Base-by-base conservation (phyloP, 108 stramenopile genomes). In the Skeletonema menzelii region DNA sequence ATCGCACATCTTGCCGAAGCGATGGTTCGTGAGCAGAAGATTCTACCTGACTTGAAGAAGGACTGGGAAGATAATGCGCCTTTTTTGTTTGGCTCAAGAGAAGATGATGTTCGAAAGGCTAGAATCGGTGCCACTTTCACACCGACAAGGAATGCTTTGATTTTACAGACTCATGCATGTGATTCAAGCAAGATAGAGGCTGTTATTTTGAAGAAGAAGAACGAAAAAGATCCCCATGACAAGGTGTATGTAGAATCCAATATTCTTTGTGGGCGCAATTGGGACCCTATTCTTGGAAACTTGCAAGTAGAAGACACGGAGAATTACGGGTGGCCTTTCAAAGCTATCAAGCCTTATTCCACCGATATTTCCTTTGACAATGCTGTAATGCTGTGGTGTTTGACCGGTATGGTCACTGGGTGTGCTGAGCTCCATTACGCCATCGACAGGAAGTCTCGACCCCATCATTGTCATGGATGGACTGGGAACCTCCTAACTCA, bases 271-370 rank as follows among this genome's bases (percentile, higher is more conserved):
- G 15, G 12, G 6, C 31, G 62, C 12, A 63, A n/a, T 22, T 65
- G 64, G 64, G 42, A 44, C 44, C 7, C 15, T 4, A 47, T 47
- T 19, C 42, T 26, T 26, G 20, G 44, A 17, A 65, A 65, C 27
- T 24, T 65, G 8, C 24, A 46, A 15, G 44, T 47, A 6, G 42
- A 65, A 65, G 64, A 65, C 46, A 27, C 40, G n/a, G 13, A 46
- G 3, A 44, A 44, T 4, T 65, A 44, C 14, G 64, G 64, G 3
- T 65, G 42, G 35, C 35, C 35, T 5, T 37, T 37, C 8, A 37
- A 8, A 8, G 6, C 35, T 37, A 8, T 37, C 6, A 37, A 37
- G 8, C 35, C 5, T 37, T 37, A 37, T 37, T 5, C 5, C 8
- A 37, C 35, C 35, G n/a, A n/a, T n/a, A 37, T 8, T 7, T 37